Evolutionary conservation across 169 alveolate genomes (phyloP).

Genomic region (Plasmodium vinckei): DNA sequence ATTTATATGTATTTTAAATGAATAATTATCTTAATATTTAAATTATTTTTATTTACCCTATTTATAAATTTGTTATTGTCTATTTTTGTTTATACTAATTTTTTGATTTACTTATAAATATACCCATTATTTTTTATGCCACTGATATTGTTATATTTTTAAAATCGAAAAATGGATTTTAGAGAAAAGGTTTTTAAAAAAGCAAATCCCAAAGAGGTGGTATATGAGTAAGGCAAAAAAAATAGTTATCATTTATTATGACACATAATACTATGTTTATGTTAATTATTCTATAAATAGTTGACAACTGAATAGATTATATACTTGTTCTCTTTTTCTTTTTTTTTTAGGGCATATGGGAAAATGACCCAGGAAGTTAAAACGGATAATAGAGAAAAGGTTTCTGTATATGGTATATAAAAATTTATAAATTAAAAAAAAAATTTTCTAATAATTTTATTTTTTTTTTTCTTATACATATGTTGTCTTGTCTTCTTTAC

Average conservation of each 20-base stretch:
- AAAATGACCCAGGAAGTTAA: constrained; percentile 34
- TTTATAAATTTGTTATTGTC: no score
- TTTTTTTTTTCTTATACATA: neutral
- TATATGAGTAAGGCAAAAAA: constrained; percentile 23
- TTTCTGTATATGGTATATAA: constrained; percentile 4
- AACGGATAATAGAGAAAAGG: neutral
- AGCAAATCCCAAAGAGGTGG: constrained; percentile 8
- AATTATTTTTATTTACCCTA: no score
- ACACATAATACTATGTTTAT: neutral
- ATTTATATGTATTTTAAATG: no score
- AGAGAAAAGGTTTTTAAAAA: constrained; percentile 12
- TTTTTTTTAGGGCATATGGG: constrained; percentile 36
- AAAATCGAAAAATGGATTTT: constrained; percentile 39
- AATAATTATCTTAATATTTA: no score
- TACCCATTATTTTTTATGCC: neutral
- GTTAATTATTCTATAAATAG: neutral
- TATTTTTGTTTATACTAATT: neutral
- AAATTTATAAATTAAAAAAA: no score
- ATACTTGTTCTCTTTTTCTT: constrained; percentile 2
- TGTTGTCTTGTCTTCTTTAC: neutral
- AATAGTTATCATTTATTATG: neutral
- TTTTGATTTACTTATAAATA: neutral
- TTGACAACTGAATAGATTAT: neutral
- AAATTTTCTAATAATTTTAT: neutral
- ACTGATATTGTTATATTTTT: neutral